Evolutionary conservation across 192 early-diverging fungal species (phyloP), one percentile per base, ranked within the genome.

Genomic region (Obelidium mucronatum): DNA sequence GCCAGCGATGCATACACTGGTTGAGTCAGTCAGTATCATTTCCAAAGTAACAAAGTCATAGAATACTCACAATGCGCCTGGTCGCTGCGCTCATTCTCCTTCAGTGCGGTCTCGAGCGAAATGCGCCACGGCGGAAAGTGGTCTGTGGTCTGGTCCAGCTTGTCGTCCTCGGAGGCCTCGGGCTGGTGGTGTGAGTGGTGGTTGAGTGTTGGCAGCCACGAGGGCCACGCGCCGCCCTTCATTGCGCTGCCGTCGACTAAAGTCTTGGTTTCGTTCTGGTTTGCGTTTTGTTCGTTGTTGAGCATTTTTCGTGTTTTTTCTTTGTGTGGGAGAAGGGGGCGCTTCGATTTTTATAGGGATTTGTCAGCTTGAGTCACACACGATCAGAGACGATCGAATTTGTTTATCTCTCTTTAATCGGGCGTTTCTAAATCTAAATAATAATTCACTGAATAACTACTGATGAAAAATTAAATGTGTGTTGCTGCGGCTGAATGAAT

Each of bases 1-100:
- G 79, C 79, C 2, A 81, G 75, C 24, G 75, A 73, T 5, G 76
- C 79, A 53, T 72, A 81, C 6, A 75, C 74, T 76, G 54, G 19
- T 8, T 11, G 44, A 42, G 51, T 39, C 6, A 68, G 30, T 4
- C 13, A 34, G 36, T 6, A 40, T 13, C 17, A 8, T 15, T 60
- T 11, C n/a, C 28, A 64, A 37, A 35, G 13, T 30, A 5, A 40
- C 4, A n/a, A 64, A 34, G 17, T 31, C 44, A 15, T 48, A 48
- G 8, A 17, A 13, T 34, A 67, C 66, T 67, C 66, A 74, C 72
- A 74, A 39, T 74, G 72, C 55, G 72, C 56, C 8, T 28, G 19
- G 40, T 74, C 72, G 35, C 26, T 40, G 26, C 58, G 35, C 40
- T 74, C 60, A 35, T 74, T 74, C 28, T 51, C 44, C 15, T 74